These are phyloP conservation scores for Salvia sclarea DNA, from an alignment of 305 asterid genomes.

Conservation along the genomic window DNA sequence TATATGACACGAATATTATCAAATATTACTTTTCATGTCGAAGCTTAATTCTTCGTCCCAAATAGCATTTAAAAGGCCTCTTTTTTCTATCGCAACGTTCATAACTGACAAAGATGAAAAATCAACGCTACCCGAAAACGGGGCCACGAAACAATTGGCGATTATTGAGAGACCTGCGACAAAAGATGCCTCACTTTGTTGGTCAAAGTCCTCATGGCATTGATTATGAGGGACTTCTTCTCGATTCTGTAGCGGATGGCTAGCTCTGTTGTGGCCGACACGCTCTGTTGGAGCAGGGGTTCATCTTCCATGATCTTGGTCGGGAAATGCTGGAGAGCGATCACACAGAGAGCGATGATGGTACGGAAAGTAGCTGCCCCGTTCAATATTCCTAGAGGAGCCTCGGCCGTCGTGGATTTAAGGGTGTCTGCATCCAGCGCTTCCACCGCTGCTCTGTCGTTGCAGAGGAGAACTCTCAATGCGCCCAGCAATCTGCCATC, in stretches of 20 bases:
- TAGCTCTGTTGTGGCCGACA: constrained; percentile 57
- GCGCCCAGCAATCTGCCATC: constrained; percentile 86
- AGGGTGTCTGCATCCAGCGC: constrained; percentile 44
- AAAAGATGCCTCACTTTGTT: constrained; percentile 54
- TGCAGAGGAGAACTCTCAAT: constrained; percentile 60
- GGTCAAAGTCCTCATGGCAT: constrained; percentile 67
- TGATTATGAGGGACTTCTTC: constrained; percentile 68
- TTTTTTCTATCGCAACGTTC: not conserved
- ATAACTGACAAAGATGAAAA: not conserved
- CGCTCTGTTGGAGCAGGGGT: constrained; percentile 46
- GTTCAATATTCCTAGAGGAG: constrained; percentile 62
- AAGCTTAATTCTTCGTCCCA: not conserved
- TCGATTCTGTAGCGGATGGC: constrained; percentile 68
- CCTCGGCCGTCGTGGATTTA: constrained; percentile 52
- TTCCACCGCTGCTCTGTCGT: constrained; percentile 56
- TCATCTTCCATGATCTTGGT: constrained; percentile 90
- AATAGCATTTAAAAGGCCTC: not conserved
- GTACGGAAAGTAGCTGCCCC: constrained; percentile 66
- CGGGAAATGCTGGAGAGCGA: constrained; percentile 76
- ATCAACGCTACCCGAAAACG: not conserved
- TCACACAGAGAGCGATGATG: constrained; percentile 67
- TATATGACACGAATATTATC: not conserved
- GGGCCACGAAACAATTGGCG: not conserved
- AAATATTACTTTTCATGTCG: not conserved
- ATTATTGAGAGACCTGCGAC: constrained; percentile 35